Conservation (phyloP, 2,329 filamentous ascomycete genomes). For the Aureobasidium subglaciale region DNA sequence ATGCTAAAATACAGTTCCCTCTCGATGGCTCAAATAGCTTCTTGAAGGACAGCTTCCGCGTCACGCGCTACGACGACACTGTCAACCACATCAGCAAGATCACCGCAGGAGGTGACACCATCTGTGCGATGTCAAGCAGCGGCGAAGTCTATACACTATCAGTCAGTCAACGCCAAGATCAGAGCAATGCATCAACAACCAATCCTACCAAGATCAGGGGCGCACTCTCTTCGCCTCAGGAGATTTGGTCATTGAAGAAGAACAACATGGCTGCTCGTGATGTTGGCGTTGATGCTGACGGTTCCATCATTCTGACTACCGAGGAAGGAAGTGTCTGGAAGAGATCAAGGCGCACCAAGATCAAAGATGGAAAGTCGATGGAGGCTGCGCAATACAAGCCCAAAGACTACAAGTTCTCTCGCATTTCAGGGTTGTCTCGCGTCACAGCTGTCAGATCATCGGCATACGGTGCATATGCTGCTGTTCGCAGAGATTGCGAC, state of each 20-base stretch:
- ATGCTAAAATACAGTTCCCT: conserved; percentile 82
- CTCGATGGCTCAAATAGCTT: conserved; percentile 65
- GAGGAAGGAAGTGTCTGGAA: conserved; percentile 90
- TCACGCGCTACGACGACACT: conserved; percentile 56
- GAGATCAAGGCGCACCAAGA: conserved; percentile 72
- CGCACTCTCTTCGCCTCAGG: conserved; percentile 68
- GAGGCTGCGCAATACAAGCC: conserved; percentile 52
- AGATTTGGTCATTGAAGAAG: conserved; percentile 85
- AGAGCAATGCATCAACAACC: conserved; percentile 71
- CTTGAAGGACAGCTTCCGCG: conserved; percentile 57
- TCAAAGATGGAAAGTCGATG: conserved; percentile 56
- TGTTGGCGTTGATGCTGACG: conserved; percentile 83
- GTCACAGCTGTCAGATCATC: conserved; percentile 81
- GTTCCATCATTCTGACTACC: conserved; percentile 89
- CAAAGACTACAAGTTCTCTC: conserved; percentile 93
- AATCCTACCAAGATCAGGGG: conserved; percentile 86
- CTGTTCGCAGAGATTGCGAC: conserved; percentile 75
- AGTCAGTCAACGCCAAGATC: conserved; percentile 57
- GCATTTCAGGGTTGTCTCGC: conserved; percentile 79
- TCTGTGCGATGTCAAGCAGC: conserved; percentile 75
- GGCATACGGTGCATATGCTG: conserved; percentile 81
- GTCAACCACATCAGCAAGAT: conserved; percentile 68
- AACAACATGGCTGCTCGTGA: conserved; percentile 77
- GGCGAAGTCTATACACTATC: conserved; percentile 85
- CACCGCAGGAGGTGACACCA: conserved; percentile 79